Base-by-base conservation (phyloP, 2,329 filamentous ascomycete species). In the Aspergillus pseudoterreus region DNA sequence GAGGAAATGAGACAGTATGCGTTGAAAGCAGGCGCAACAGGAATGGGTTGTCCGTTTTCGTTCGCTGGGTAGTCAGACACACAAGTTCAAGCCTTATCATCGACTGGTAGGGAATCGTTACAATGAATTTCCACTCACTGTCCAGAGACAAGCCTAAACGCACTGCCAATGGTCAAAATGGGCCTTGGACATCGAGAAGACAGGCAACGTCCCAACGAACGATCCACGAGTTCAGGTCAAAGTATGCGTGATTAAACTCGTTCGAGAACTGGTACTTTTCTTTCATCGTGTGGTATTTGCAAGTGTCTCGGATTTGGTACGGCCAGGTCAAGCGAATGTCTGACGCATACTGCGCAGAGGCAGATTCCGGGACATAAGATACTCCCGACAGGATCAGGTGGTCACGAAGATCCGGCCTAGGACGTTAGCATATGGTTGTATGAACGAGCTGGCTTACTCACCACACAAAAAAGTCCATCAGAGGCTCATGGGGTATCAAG, bases 381-480 rank as follows among this genome's bases (percentile, higher is more conserved):
- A 45, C 49, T 1, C 39, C 39, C 4, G 47, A 45, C 38, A 53
- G 27, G 14, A 53, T 53, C 9, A 53, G 32, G 24, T 53, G 44
- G 44, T 53, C 51, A n/a, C 51, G 43, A 10, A 53, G 27, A 19
- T 53, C 50, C 10, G 51, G 51, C 51, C 51, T 53, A 33, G 6
- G 32, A 35, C n/a, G 1, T 41, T 14, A 41, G 14, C 39, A 17
- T 41, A 35, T 17, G 10, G 4, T 14, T 15, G 17, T 39, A 17
- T 15, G 33, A 8, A 24, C 19, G 9, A 38, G 14, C n/a, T 12
- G 12, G 9, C 22, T 22, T 22, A 38, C 19, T 19, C 50, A 50
- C 51, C 51, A 53, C 32, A 48, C 51, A n/a, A 53, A 53, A 48
- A 50, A 50, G 19, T 53, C 51, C 14, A 53, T 45, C 11, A 53